These are phyloP conservation scores for Dactylonectria estremocensis DNA, from an alignment of 2,329 filamentous ascomycete species.

Conservation along the genomic window DNA sequence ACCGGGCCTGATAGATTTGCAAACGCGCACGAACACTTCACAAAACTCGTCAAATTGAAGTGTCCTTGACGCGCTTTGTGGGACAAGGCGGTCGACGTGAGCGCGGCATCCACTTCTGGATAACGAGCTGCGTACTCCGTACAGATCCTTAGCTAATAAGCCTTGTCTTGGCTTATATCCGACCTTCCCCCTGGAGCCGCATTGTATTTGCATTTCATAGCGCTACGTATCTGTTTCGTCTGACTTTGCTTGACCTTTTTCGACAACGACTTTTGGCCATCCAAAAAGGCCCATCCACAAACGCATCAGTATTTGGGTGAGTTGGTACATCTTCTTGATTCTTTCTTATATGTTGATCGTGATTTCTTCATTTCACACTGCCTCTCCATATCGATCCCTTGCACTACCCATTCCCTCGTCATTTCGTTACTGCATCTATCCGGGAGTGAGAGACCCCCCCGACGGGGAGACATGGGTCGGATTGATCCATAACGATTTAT, in stretches of 20 bases:
- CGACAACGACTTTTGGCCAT: slow-evolving; percentile 2
- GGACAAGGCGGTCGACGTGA: slow-evolving; percentile 8
- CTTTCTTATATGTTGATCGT: neutral
- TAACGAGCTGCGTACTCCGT: slow-evolving; percentile 18
- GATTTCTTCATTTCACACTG: neutral
- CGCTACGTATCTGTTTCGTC: slow-evolving; percentile 3
- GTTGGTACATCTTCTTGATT: slow-evolving; percentile 17
- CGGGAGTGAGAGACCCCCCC: slow-evolving; percentile 2
- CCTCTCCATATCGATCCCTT: neutral
- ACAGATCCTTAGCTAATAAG: slow-evolving; percentile 11
- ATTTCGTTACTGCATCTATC: slow-evolving; percentile 8
- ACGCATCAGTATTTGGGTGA: slow-evolving; percentile 10
- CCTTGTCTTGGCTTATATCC: slow-evolving; percentile 20
- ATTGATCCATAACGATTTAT: neutral
- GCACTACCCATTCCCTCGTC: slow-evolving; percentile 5
- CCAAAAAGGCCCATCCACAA: neutral
- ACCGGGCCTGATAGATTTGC: slow-evolving; percentile 17
- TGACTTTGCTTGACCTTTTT: slow-evolving; percentile 1
- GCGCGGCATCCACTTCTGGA: slow-evolving; percentile 1
- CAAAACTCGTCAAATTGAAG: slow-evolving; percentile 12
- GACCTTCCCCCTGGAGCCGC: slow-evolving; percentile 19
- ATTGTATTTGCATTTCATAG: slow-evolving; percentile 25
- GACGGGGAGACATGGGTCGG: slow-evolving; percentile 17
- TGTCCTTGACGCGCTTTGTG: slow-evolving; percentile 17
- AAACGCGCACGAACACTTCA: slow-evolving; percentile 26